phyloP scores from a whole-genome alignment of 345 rosid genomes.

The Lepidium sativum region DNA sequence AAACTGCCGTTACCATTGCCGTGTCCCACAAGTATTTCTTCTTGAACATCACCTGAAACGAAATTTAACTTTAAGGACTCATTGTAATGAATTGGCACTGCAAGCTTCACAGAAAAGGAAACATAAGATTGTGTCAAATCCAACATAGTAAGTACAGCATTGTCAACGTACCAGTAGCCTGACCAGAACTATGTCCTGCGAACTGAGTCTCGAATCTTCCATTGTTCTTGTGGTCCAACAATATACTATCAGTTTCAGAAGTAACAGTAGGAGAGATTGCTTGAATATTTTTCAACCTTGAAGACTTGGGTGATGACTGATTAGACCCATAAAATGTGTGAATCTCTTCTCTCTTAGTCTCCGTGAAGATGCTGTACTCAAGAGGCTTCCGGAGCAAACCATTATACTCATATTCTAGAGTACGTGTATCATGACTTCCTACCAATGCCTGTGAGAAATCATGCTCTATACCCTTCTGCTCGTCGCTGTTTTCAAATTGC shows the following conservation, averaged over 20 bases:
- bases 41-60: slow-evolving; percentile 35
- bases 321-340: slow-evolving; percentile 46
- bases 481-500: slow-evolving; percentile 15
- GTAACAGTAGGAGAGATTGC: slow-evolving; percentile 35
- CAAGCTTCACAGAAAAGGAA: slow-evolving; percentile 5
- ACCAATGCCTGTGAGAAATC: slow-evolving; percentile 18
- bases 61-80: slow-evolving; percentile 17
- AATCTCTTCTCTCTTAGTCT: slow-evolving; percentile 50
- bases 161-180: slow-evolving; percentile 45
- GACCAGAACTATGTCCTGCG: slow-evolving; percentile 24
- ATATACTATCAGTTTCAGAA: slow-evolving; percentile 32
- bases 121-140: neutral
- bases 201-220: slow-evolving; percentile 24
- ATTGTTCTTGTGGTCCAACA: slow-evolving; percentile 34
- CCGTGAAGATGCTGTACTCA: slow-evolving; percentile 24
- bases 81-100: neutral
- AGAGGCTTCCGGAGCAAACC: slow-evolving; percentile 17
- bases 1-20: slow-evolving; percentile 32
- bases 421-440: slow-evolving; percentile 15
- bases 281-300: slow-evolving; percentile 28
- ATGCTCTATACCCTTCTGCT: slow-evolving; percentile 18
- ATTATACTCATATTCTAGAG: slow-evolving; percentile 12
- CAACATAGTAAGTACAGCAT: neutral
- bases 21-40: slow-evolving; percentile 23
- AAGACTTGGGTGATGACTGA: slow-evolving; percentile 28